A percentile compares a stretch with the other conserved stretches of the same genome.
Evolutionary conservation across 768 basidiomycete species (phyloP).

Genomic region (Lentinula sp.): DNA sequence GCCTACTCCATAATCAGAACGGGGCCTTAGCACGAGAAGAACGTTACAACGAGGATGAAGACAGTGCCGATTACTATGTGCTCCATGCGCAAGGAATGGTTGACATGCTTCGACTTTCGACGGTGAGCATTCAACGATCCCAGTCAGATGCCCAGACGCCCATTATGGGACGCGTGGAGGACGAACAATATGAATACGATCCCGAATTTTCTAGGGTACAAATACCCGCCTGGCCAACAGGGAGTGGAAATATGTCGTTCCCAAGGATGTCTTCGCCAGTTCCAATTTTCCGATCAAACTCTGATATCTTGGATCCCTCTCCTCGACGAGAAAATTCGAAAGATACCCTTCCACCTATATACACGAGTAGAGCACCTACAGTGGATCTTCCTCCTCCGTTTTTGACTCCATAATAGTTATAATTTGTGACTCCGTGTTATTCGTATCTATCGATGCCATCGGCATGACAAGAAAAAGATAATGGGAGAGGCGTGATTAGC

Average conservation of each 20-base stretch:
- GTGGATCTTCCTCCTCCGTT: background rate
- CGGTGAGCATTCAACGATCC: background rate
- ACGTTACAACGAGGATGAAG: background rate
- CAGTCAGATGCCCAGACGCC: slow-evolving; percentile 3
- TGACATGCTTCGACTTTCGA: background rate
- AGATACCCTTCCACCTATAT: background rate
- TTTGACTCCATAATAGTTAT: too few relatives aligned
- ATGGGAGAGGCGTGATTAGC: too few relatives aligned
- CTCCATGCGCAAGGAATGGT: background rate
- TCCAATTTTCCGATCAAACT: background rate
- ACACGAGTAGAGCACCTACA: background rate
- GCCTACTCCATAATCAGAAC: background rate
- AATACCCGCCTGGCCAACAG: background rate
- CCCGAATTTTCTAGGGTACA: background rate
- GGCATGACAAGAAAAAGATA: background rate
- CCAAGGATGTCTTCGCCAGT: background rate
- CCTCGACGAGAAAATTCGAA: background rate
- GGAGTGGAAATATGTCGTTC: background rate
- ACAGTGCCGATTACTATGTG: slow-evolving; percentile 2
- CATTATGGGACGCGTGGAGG: background rate
- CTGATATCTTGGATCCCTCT: background rate
- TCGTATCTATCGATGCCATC: background rate
- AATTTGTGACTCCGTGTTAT: background rate
- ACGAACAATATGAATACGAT: background rate
- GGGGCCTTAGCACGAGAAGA: background rate